Evolutionary conservation across 106 monocot species (phyloP), one percentile per base, ranked within the genome.

Genomic region (Platanthera guangdongensis): DNA sequence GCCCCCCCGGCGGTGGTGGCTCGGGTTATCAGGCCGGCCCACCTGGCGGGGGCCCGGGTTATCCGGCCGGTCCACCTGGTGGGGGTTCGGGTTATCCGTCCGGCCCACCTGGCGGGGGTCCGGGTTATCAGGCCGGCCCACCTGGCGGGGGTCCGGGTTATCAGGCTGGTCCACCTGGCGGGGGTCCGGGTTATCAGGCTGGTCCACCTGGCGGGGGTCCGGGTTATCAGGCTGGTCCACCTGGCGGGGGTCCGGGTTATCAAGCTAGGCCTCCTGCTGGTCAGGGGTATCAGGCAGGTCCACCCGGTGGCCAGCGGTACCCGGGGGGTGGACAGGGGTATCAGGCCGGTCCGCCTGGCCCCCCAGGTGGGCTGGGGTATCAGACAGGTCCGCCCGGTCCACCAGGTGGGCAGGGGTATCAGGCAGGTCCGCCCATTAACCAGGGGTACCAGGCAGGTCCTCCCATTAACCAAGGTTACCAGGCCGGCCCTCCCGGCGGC

Each of bases 171-270:
- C 49, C 51, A 10, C 75, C 70, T 4, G 77, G 52, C 2, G 11
- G 68, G 10, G 75, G 78, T n/a, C 77, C 28, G 21, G 80, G 80
- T 13, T 82, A 73, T 64, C 86, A 79, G 45, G 78, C 68, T 0
- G 67, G 85, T 5, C 53, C 51, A 7, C 78, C 74, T 8, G 76
- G 67, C 1, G 53, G n/a, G n/a, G n/a, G 57, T 14, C 51, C 45
- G n/a, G 78, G 78, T 14, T 77, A 79, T 73, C 79, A 79, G 16
- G 51, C 79, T 0, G 76, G 85, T 4, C 49, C 51, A 10, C 75
- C 70, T 4, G 77, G 52, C 0, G 11, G 68, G 10, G 75, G 78
- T n/a, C 80, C 28, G 15, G 80, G 79, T 13, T 82, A 73, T 64
- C 86, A 79, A 50, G 78, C 68, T 0, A 72, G 85, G 8, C 53